Percentiles rank a stretch among this genome's conserved stretches.
phyloP scores from a whole-genome alignment of 176 grass and related monocot species.

The Oryza meridionalis region DNA sequence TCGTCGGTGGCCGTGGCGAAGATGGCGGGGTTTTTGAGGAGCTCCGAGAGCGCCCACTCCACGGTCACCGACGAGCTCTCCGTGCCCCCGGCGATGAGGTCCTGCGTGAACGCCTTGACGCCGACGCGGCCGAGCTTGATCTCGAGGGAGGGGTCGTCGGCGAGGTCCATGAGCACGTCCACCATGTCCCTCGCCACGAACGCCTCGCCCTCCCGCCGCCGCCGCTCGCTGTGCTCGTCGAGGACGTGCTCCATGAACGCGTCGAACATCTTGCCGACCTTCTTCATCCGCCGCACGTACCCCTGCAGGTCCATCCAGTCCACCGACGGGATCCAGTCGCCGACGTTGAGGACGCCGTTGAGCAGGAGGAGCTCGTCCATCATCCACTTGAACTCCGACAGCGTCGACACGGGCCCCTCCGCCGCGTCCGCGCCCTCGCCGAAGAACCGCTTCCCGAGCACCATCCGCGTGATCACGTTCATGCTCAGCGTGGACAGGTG shows the following conservation, averaged over 20 bases:
- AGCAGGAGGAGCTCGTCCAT: conserved; percentile 53
- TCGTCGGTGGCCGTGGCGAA: conserved; percentile 41
- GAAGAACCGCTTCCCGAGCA: conserved; percentile 44
- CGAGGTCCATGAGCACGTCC: conserved; percentile 51
- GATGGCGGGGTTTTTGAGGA: conserved; percentile 19
- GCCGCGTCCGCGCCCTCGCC: background rate
- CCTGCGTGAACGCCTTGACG: conserved; percentile 57
- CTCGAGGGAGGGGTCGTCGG: conserved; percentile 44
- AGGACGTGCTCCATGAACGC: conserved; percentile 51
- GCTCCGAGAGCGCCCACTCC: conserved; percentile 58
- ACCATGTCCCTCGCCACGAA: conserved; percentile 53
- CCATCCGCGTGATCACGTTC: conserved; percentile 51
- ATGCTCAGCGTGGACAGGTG: conserved; percentile 44
- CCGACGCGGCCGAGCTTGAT: conserved; percentile 35
- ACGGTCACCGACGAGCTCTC: conserved; percentile 37
- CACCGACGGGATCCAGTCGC: conserved; percentile 55
- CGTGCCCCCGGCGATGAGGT: conserved; percentile 46
- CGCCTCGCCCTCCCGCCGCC: conserved; percentile 4
- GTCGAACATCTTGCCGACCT: conserved; percentile 26
- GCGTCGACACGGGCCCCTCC: conserved; percentile 37
- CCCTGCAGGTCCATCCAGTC: conserved; percentile 53
- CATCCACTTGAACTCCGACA: conserved; percentile 49
- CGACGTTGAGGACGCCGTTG: conserved; percentile 52
- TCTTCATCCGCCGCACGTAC: conserved; percentile 62
- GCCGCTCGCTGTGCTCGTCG: conserved; percentile 36